phyloP scores from a whole-genome alignment of 495 filamentous ascomycete genomes.

The Penicillium cosmopolitanum region DNA sequence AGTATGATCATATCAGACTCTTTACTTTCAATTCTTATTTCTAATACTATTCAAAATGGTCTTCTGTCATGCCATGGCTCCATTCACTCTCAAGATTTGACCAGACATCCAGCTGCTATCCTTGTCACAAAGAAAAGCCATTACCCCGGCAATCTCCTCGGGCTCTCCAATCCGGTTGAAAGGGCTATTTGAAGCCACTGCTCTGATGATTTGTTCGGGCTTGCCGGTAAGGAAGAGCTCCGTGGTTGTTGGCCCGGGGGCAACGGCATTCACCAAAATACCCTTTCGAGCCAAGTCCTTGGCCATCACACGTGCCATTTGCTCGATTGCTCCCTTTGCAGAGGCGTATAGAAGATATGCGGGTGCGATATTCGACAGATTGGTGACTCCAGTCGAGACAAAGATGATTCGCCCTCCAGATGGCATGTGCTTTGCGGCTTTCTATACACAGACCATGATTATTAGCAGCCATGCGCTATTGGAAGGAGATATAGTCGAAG shows the following conservation, averaged over 20 bases:
- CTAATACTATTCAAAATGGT: neutral
- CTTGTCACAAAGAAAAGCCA: constrained; percentile 56
- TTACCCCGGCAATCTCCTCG: constrained; percentile 62
- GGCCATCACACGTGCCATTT: constrained; percentile 64
- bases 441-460: constrained; percentile 33
- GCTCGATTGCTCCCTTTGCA: constrained; percentile 72
- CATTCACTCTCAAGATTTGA: constrained; percentile 66
- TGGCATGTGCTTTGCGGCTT: constrained; percentile 65
- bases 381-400: constrained; percentile 58
- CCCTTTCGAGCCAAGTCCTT: constrained; percentile 66
- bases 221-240: constrained; percentile 70
- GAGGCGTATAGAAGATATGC: constrained; percentile 63
- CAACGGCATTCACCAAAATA: constrained; percentile 66
- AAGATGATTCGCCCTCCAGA: constrained; percentile 61
- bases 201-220: constrained; percentile 58
- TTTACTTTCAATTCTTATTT: too few species aligned
- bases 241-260: constrained; percentile 68
- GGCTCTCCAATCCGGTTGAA: constrained; percentile 60
- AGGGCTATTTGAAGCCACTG: constrained; percentile 55
- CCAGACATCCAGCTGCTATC: constrained; percentile 65
- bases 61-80: constrained; percentile 33
- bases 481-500: too few species aligned
- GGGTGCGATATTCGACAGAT: constrained; percentile 51
- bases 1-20: too few species aligned
- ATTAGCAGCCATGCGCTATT: too few species aligned